These are phyloP conservation scores for Meripilus lineatus DNA, from an alignment of 1,284 basidiomycete species.

Conservation along the genomic window DNA sequence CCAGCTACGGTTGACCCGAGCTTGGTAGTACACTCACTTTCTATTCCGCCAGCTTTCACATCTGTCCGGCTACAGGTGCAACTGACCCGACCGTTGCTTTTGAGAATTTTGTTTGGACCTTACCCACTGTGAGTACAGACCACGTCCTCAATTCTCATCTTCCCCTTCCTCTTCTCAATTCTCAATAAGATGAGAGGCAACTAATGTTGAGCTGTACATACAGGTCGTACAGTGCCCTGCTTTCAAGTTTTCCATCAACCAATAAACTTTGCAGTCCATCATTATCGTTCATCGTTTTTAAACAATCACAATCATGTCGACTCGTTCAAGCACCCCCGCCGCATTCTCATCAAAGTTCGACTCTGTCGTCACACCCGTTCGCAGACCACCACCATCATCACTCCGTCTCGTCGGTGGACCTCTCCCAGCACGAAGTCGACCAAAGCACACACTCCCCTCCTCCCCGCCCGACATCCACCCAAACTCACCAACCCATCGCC, in stretches of 20 bases:
- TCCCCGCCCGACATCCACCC: too few relatives aligned
- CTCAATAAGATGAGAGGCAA: background rate
- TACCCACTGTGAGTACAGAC: background rate
- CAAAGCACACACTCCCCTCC: constrained; percentile 28
- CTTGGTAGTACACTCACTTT: constrained; percentile 4
- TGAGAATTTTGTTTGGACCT: background rate
- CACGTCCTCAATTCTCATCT: background rate
- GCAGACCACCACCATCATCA: constrained; percentile 21
- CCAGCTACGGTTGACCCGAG: constrained; percentile 15
- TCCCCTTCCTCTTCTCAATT: background rate
- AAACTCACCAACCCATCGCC: too few relatives aligned
- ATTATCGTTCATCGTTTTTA: too few relatives aligned
- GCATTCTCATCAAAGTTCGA: constrained; percentile 9
- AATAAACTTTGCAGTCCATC: too few relatives aligned
- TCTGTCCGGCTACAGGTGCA: constrained; percentile 3
- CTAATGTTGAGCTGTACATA: background rate
- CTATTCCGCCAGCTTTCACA: constrained; percentile 5
- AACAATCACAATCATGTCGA: constrained; percentile 1
- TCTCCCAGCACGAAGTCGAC: constrained; percentile 23
- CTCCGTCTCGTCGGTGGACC: constrained; percentile 27
- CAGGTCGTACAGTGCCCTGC: background rate
- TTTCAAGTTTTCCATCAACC: too few relatives aligned
- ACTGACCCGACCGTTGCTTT: background rate
- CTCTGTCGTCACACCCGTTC: constrained; percentile 1
- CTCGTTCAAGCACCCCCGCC: background rate